These are phyloP conservation scores for Luffa aegyptiaca DNA, from an alignment of 306 rosid species.

Conservation along the genomic window DNA sequence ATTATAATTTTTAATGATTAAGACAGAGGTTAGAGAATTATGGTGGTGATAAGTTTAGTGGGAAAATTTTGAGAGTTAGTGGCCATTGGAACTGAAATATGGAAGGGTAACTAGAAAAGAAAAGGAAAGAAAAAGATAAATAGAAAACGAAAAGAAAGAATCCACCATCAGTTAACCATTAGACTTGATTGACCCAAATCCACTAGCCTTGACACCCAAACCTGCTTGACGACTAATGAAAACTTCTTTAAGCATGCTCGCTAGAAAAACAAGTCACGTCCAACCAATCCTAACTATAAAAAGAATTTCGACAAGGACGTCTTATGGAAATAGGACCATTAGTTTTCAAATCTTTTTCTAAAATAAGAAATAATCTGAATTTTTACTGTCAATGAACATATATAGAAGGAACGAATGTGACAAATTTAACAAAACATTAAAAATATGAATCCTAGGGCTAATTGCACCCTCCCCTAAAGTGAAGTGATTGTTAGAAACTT, in stretches of 20 bases:
- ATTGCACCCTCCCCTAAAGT: neutral
- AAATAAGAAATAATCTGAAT: too few relatives aligned
- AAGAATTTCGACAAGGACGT: too few relatives aligned
- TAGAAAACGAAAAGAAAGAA: neutral
- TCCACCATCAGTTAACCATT: neutral
- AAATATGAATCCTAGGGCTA: neutral
- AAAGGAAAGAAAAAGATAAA: neutral
- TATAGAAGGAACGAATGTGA: too few relatives aligned
- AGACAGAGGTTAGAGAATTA: neutral
- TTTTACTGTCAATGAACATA: too few relatives aligned
- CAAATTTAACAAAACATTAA: neutral
- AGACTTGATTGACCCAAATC: neutral
- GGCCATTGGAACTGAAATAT: neutral
- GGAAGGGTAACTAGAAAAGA: neutral
- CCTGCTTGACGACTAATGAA: neutral
- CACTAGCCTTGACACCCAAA: neutral
- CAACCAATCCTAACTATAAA: neutral
- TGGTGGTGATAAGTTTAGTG: neutral
- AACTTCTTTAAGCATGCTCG: neutral
- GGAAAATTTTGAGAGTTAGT: neutral
- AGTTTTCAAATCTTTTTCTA: too few relatives aligned
- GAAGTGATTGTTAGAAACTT: neutral
- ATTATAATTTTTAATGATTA: neutral
- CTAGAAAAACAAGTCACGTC: neutral
- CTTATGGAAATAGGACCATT: too few relatives aligned